Conservation (phyloP, 2,329 filamentous ascomycete genomes). For the Xylariomycetidae sp. region DNA sequence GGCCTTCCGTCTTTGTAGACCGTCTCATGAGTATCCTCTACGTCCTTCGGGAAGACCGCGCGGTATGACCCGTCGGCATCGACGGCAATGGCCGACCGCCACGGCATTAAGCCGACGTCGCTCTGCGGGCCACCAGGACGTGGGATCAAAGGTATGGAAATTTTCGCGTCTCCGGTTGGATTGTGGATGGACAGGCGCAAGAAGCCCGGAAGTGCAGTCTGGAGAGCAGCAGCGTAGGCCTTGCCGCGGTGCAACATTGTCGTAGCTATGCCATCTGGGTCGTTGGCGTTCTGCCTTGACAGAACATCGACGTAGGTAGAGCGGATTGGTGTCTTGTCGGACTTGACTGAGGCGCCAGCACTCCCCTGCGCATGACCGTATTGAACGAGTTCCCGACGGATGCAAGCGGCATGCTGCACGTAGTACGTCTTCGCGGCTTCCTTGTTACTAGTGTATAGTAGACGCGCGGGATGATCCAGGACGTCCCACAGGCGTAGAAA, state of each 20-base stretch:
- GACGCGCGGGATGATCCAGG: conserved; percentile 1
- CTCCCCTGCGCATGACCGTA: conserved; percentile 3
- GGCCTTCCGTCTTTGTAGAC: conserved; percentile 4
- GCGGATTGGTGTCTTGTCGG: conserved; percentile 4
- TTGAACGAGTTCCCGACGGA: conserved; percentile 5
- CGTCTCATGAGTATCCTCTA: conserved; percentile 5
- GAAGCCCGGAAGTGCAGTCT: conserved; percentile 1
- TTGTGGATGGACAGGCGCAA: conserved; percentile 6
- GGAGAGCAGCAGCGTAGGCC: conserved; percentile 4
- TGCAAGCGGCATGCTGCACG: conserved; percentile 3
- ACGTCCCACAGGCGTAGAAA: conserved; percentile 7
- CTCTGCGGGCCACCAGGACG: not conserved
- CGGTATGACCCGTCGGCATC: conserved; percentile 6
- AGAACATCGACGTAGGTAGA: conserved; percentile 2
- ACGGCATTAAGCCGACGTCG: conserved; percentile 6
- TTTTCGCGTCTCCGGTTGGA: conserved; percentile 2
- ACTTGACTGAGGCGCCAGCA: not conserved
- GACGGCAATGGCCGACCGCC: conserved; percentile 5
- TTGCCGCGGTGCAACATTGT: conserved; percentile 6
- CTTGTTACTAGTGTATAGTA: not conserved
- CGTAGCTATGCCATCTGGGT: conserved; percentile 2
- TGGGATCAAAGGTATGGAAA: conserved; percentile 5
- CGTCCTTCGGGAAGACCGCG: conserved; percentile 4
- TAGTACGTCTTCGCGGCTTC: conserved; percentile 4
- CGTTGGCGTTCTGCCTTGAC: not conserved